Evolutionary conservation across 2,329 filamentous ascomycete genomes (phyloP).

Genomic region (Cadophora sp.): DNA sequence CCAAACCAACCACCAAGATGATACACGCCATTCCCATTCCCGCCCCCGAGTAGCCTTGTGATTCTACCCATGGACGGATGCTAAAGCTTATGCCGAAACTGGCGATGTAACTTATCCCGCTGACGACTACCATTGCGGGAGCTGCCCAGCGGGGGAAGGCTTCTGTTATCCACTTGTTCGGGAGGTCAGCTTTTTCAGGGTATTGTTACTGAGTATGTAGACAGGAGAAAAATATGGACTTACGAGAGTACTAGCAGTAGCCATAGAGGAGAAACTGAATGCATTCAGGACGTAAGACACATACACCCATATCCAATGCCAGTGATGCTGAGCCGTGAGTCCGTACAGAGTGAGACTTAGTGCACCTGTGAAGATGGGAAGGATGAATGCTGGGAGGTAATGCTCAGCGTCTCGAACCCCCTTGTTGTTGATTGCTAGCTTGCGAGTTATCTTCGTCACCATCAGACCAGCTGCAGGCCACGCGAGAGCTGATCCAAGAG

Average conservation of each 20-base stretch:
- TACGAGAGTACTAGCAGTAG: slow-evolving; percentile 24
- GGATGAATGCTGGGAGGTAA: slow-evolving; percentile 31
- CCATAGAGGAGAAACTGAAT: slow-evolving; percentile 21
- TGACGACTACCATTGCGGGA: slow-evolving; percentile 27
- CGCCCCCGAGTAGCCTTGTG: slow-evolving; percentile 16
- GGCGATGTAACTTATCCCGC: slow-evolving; percentile 22
- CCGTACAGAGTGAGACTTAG: slow-evolving; percentile 27
- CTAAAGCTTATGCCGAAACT: slow-evolving; percentile 31
- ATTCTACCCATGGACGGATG: slow-evolving; percentile 26
- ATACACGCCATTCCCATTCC: slow-evolving; percentile 25
- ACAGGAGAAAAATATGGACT: neutral
- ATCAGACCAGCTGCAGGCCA: slow-evolving; percentile 25
- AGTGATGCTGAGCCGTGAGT: slow-evolving; percentile 13
- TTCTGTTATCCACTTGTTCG: slow-evolving; percentile 28
- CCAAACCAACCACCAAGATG: slow-evolving; percentile 24
- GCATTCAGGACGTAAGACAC: slow-evolving; percentile 20
- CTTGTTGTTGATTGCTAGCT: slow-evolving; percentile 21
- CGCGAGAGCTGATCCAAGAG: slow-evolving; percentile 19
- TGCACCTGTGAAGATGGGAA: slow-evolving; percentile 25
- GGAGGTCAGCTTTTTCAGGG: no score
- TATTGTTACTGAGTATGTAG: no score
- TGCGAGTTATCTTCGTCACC: neutral
- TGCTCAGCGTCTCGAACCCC: slow-evolving; percentile 33
- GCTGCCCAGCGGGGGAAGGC: slow-evolving; percentile 34
- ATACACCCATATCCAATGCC: slow-evolving; percentile 16